Conservation (phyloP, 768 basidiomycete species). For the Pisolithus orientalis region DNA sequence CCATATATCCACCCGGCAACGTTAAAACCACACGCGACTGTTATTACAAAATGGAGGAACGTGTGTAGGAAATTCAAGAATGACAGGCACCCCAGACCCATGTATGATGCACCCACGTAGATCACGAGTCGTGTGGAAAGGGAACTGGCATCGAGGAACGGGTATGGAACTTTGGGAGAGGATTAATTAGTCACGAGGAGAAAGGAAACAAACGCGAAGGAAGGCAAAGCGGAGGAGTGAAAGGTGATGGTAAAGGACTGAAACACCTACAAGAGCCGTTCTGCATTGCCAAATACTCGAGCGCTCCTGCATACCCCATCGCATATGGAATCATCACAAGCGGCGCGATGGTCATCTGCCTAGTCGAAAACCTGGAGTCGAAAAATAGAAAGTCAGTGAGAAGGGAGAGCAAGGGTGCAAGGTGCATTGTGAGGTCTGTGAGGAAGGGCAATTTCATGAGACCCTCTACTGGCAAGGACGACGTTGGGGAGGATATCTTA, state of each 20-base stretch:
- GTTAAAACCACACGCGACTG: too few species aligned
- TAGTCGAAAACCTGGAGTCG: conserved; percentile 42
- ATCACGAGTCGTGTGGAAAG: not conserved
- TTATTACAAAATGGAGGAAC: too few species aligned
- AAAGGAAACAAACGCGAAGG: not conserved
- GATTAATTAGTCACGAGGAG: not conserved
- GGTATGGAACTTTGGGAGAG: not conserved
- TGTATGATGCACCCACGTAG: not conserved
- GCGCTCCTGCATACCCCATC: not conserved
- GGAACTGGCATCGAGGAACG: not conserved
- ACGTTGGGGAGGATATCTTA: conserved; percentile 1
- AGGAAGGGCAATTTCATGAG: conserved; percentile 38
- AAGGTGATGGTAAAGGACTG: not conserved
- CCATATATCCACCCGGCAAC: too few species aligned
- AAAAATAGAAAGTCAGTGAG: conserved; percentile 58
- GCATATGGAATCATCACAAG: not conserved
- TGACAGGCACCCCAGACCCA: not conserved
- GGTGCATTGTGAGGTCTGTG: conserved; percentile 59
- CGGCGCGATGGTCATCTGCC: conserved; percentile 2
- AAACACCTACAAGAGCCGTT: not conserved
- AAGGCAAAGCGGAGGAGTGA: not conserved
- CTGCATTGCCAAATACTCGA: not conserved
- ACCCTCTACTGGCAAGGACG: not conserved
- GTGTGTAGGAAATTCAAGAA: not conserved
- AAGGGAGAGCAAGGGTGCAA: conserved; percentile 49